These are phyloP conservation scores for Uromyces viciae-fabae DNA, from an alignment of 1,284 basidiomycete species.

Conservation along the genomic window DNA sequence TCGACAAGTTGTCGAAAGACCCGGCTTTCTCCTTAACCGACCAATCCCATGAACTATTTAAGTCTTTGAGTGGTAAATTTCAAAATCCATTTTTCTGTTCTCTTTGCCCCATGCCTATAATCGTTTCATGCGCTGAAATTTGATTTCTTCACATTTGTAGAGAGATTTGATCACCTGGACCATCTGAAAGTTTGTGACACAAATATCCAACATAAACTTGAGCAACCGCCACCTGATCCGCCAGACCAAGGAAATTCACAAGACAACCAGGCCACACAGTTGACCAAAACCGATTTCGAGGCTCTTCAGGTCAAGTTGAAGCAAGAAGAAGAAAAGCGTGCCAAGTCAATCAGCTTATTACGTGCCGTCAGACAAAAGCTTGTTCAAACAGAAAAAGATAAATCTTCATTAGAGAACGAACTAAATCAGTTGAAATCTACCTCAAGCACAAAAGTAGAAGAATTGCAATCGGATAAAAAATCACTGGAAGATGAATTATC, in stretches of 20 bases:
- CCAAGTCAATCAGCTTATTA: conserved; percentile 41
- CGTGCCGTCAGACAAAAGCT: conserved; percentile 44
- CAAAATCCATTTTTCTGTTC: background rate
- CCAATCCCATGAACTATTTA: background rate
- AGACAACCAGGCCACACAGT: background rate
- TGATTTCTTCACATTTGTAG: background rate
- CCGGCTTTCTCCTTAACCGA: background rate
- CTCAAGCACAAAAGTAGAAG: background rate
- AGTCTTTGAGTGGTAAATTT: conserved; percentile 8
- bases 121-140: no score
- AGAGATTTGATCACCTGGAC: conserved; percentile 18
- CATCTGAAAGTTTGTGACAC: conserved; percentile 27
- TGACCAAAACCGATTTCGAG: conserved; percentile 5
- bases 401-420: conserved; percentile 7
- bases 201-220: conserved; percentile 13
- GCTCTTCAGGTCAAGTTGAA: conserved; percentile 29
- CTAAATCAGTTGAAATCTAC: conserved; percentile 11
- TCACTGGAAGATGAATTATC: conserved; percentile 32
- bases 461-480: conserved; percentile 28
- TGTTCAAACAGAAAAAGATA: conserved; percentile 41
- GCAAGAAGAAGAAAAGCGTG: conserved; percentile 43
- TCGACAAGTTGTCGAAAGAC: conserved; percentile 10
- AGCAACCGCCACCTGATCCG: conserved; percentile 9
- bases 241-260: background rate
- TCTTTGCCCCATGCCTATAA: background rate